Evolutionary conservation across 2,329 filamentous ascomycete genomes (phyloP), one percentile per base, ranked within the genome.

Genomic region (Sphaerulina vaccinii): DNA sequence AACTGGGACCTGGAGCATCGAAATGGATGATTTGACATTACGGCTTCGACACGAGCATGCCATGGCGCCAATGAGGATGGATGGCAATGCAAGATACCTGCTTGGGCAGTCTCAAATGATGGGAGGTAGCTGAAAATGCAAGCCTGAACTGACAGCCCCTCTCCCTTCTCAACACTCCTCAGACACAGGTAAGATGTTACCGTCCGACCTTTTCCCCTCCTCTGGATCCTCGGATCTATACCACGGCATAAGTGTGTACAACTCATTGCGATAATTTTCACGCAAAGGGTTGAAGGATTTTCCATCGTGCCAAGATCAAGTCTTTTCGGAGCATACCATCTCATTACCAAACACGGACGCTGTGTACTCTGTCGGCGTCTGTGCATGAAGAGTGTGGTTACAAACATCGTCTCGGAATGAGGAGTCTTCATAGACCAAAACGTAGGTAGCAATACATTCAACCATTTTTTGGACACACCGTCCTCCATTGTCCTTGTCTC

Each of bases 211-310:
- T 21, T 15, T 42, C 36, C 15, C 29, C 15, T 32, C 44, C 21
- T 44, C 37, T 29, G 29, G 23, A 27, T 16, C 35, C 29, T 48
- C 39, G 18, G 32, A 32, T 24, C 15, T 24, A 24, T 18, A 64
- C 56, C n/a, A 72, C 60, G 71, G 82, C 83, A 85, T 85, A 79
- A 79, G 82, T 86, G 83, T 85, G 83, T 86, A 86, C 83, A 85
- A 82, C 82, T 75, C 75, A 79, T 76, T 70, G 75, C 74, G 72
- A 49, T 32, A 50, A 70, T 75, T 57, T 67, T 75, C 70, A 81
- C 83, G 79, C 76, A 62, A 75, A 76, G 76, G 74, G 78, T 79
- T 85, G 82, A 85, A 85, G 82, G 83, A 84, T 78, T 59, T 73
- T 75, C 67, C 60, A 67, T 74, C 81, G 80, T 85, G 83, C 82